Percentiles rank a stretch among this genome's conserved stretches.
These are phyloP conservation scores for Hypomontagnella monticulosa DNA, from an alignment of 495 filamentous ascomycete genomes.

Conservation along the genomic window DNA sequence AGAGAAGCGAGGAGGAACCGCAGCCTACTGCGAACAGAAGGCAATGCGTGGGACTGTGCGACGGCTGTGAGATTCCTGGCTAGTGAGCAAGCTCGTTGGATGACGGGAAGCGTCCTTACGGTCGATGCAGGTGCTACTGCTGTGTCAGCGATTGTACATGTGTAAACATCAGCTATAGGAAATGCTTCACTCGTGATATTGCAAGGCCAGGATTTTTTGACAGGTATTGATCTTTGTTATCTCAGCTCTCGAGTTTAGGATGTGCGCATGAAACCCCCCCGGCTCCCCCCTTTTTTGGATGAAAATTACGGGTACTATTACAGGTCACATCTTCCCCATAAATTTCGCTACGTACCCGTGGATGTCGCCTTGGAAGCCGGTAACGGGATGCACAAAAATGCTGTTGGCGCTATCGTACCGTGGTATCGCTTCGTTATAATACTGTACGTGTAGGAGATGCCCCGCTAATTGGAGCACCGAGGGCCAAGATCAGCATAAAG, in stretches of 20 bases:
- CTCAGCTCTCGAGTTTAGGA: too few relatives aligned
- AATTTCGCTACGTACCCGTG: too few relatives aligned
- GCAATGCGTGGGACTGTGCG: slow-evolving; percentile 63
- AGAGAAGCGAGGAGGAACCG: slow-evolving; percentile 57
- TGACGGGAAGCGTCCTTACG: slow-evolving; percentile 59
- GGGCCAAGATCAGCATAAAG: slow-evolving; percentile 18
- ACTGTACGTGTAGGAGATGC: too few relatives aligned
- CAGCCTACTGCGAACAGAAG: slow-evolving; percentile 64
- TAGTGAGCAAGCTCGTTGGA: slow-evolving; percentile 59
- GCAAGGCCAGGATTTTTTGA: too few relatives aligned
- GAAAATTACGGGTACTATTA: background rate
- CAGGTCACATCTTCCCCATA: background rate
- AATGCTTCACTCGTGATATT: too few relatives aligned
- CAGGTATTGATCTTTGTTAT: too few relatives aligned
- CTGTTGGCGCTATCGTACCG: background rate
- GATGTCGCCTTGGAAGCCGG: too few relatives aligned
- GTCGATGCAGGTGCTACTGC: slow-evolving; percentile 61
- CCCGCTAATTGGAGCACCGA: slow-evolving; percentile 7
- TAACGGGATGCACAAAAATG: background rate
- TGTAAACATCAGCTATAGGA: slow-evolving; percentile 2
- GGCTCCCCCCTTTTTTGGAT: background rate
- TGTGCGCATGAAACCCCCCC: too few relatives aligned
- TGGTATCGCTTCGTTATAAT: slow-evolving; percentile 6
- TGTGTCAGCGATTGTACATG: slow-evolving; percentile 30
- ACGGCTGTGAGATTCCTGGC: slow-evolving; percentile 54